phyloP scores from a whole-genome alignment of 1,139 yeast species.

The Ogataea hybrid region DNA sequence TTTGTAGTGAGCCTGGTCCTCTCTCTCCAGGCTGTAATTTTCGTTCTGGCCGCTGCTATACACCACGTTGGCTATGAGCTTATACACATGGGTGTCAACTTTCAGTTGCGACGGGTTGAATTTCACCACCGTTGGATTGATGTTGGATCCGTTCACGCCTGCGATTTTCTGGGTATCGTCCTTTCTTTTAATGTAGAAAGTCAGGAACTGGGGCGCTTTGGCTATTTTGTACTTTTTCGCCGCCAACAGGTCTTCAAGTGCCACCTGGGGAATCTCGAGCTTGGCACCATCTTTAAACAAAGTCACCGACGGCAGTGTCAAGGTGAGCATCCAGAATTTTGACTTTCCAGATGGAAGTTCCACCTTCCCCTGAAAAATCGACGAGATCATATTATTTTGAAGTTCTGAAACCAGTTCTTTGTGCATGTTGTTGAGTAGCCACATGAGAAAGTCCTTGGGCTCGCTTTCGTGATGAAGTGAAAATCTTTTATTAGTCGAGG shows the following conservation, averaged over 20 bases:
- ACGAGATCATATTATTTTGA: slow-evolving; percentile 25
- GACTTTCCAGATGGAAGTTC: slow-evolving; percentile 27
- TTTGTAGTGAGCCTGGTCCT: slow-evolving; percentile 41
- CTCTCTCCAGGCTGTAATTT: slow-evolving; percentile 6
- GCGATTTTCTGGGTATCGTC: slow-evolving; percentile 32
- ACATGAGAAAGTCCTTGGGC: slow-evolving; percentile 56
- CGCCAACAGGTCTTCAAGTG: slow-evolving; percentile 43
- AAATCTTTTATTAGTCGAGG: slow-evolving; percentile 42
- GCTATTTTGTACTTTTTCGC: slow-evolving; percentile 44
- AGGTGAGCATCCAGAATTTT: slow-evolving; percentile 59
- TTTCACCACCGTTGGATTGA: slow-evolving; percentile 65
- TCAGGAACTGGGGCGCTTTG: slow-evolving; percentile 51
- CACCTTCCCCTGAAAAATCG: slow-evolving; percentile 54
- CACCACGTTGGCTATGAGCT: slow-evolving; percentile 50
- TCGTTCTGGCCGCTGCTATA: slow-evolving; percentile 26
- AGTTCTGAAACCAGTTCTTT: slow-evolving; percentile 32
- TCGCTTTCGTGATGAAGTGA: slow-evolving; percentile 39
- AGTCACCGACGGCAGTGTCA: slow-evolving; percentile 59
- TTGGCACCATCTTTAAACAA: slow-evolving; percentile 46
- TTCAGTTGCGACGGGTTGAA: slow-evolving; percentile 45
- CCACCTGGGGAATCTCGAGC: slow-evolving; percentile 52
- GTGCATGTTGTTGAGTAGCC: slow-evolving; percentile 56
- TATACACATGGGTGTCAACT: slow-evolving; percentile 37
- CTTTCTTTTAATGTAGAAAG: slow-evolving; percentile 58
- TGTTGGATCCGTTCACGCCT: slow-evolving; percentile 37